These are phyloP conservation scores for Flaveria linearis DNA, from an alignment of 129 eudicot genomes.

Conservation along the genomic window DNA sequence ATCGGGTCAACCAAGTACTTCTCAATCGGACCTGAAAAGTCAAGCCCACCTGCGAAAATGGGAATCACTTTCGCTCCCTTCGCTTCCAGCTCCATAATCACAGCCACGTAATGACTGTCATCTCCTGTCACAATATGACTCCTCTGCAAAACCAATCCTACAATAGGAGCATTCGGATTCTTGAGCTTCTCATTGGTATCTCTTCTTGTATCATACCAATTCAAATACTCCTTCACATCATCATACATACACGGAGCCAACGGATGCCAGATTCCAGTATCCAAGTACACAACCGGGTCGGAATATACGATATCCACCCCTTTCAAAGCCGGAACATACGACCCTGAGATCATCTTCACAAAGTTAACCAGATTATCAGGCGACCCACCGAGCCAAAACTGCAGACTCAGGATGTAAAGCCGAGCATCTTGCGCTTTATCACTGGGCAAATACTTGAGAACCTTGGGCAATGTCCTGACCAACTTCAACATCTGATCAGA, in stretches of 20 bases:
- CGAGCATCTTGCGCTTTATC: conserved; percentile 99
- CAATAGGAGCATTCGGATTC: conserved; percentile 61
- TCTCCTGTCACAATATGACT: conserved; percentile 99
- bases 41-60: conserved; percentile 95
- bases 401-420: conserved; percentile 86
- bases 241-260: conserved; percentile 98
- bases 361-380: conserved; percentile 95
- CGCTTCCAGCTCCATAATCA: conserved; percentile 96
- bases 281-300: conserved; percentile 95
- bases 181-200: conserved; percentile 89
- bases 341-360: conserved; percentile 88
- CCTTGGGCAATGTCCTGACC: conserved; percentile 94
- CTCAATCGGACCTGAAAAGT: conserved; percentile 95
- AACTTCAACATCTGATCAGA: conserved; percentile 96
- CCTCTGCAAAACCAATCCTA: conserved; percentile 86
- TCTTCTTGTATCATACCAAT: conserved; percentile 95
- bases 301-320: conserved; percentile 74
- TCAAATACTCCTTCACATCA: conserved; percentile 96
- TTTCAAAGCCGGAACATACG: conserved; percentile 87
- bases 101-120: conserved; percentile 97
- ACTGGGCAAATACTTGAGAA: conserved; percentile 90
- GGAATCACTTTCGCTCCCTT: conserved; percentile 97
- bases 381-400: conserved; percentile 99
- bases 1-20: conserved; percentile 79
- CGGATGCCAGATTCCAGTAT: conserved; percentile 96